phyloP scores from a whole-genome alignment of 2,329 filamentous ascomycete genomes.

The Teratosphaeria zuluensis region DNA sequence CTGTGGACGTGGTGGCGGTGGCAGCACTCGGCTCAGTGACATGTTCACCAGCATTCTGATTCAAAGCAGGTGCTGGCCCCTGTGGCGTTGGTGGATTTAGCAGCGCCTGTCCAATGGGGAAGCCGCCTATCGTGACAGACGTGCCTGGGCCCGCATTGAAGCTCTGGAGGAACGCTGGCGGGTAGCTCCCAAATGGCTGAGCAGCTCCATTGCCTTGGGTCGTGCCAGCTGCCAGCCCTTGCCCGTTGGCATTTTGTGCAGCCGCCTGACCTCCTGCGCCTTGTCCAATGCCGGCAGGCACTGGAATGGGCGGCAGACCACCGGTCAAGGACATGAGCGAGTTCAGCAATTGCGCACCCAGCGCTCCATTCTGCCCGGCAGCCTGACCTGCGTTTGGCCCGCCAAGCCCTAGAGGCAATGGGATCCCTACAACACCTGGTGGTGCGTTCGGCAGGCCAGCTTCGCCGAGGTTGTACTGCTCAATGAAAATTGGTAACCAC shows the following conservation, averaged over 20 bases:
- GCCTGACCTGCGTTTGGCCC: background rate
- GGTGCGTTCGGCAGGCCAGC: background rate
- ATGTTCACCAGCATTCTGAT: background rate
- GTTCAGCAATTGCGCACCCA: background rate
- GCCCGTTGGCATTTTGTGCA: background rate
- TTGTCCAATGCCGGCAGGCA: background rate
- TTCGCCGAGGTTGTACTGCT: conserved; percentile 17
- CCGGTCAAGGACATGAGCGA: background rate
- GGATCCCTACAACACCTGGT: background rate
- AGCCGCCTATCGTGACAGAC: too few relatives aligned
- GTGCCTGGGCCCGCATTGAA: background rate
- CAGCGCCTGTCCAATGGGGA: background rate
- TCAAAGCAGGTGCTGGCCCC: background rate
- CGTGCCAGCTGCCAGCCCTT: background rate
- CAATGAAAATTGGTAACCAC: conserved; percentile 13
- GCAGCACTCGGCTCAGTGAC: background rate
- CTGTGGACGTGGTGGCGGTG: background rate
- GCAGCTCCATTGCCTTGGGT: background rate
- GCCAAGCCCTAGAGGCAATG: background rate
- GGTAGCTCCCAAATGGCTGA: background rate
- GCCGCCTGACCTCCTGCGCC: background rate
- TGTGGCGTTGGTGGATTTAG: background rate
- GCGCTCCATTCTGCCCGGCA: background rate
- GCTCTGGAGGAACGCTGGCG: background rate
- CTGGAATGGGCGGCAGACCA: background rate